These are phyloP conservation scores for Erysimum cheiri DNA, from an alignment of 441 rosid species.

Conservation along the genomic window DNA sequence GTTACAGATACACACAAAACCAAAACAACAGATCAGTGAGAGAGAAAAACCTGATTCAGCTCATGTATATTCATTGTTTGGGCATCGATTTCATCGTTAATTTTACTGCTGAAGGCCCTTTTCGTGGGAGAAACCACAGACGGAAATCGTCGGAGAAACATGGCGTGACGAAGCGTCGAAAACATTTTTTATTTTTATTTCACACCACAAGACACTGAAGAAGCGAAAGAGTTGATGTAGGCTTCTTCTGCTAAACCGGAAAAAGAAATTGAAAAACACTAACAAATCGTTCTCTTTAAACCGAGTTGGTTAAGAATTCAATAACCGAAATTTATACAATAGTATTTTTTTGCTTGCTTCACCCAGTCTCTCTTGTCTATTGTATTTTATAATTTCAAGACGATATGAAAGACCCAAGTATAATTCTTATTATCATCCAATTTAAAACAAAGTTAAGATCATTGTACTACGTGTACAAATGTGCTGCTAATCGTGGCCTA, in stretches of 20 bases:
- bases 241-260: constrained; percentile 30
- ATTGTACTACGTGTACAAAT: constrained; percentile 49
- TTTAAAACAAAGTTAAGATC: background rate
- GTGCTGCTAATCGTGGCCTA: constrained; percentile 61
- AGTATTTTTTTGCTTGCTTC: too few relatives aligned
- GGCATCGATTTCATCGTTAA: constrained; percentile 44
- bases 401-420: too few relatives aligned
- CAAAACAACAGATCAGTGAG: constrained; percentile 2
- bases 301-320: background rate
- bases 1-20: background rate
- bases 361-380: too few relatives aligned
- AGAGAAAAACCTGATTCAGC: constrained; percentile 61
- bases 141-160: constrained; percentile 65
- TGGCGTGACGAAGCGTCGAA: constrained; percentile 39
- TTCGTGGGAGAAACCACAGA: constrained; percentile 45
- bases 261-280: background rate
- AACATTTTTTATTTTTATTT: constrained; percentile 14
- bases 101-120: constrained; percentile 53
- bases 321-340: background rate
- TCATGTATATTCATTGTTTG: constrained; percentile 48
- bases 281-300: background rate
- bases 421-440: background rate
- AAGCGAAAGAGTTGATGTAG: background rate
- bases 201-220: background rate
- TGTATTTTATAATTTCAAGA: too few relatives aligned